Base-by-base conservation (phyloP, 768 basidiomycete species). In the Roridomyces roridus region DNA sequence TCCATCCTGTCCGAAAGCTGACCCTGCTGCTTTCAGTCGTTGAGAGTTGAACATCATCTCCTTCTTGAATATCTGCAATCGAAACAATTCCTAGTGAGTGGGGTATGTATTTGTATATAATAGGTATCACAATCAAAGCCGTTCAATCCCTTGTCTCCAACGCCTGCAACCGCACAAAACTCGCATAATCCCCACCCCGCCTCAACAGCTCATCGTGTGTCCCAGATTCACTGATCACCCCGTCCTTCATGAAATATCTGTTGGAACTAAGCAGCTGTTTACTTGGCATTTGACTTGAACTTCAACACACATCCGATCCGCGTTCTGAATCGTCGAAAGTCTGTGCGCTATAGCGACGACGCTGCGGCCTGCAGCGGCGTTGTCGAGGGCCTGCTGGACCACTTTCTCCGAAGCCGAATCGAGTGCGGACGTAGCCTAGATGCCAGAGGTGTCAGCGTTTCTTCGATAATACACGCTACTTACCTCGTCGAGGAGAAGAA, bases 341-440 rank as follows among this genome's bases (percentile, higher is more conserved):
- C 90, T 80, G 70, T 91, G 90, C 1, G 96, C 96, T 59, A 99
- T 96, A 14, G 96, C 91, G 52, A 96, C 89, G 5, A 94, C 97
- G 5, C 95, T 96, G 54, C 96, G 85, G 41, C 95, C 95, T 73
- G 85, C 90, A 4, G 94, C 88, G 6, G 96, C 96, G 65, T 85
- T 83, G 73, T 98, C 97, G 25, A 98, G 81, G 2, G 97, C 96
- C 11, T 85, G 88, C 65, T 98, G 96, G 7, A 99, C 97, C 43
- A 98, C 88, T 72, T 92, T 92, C 74, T 97, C 95, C 12, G 91
- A 93, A 64, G 86, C 87, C 3, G 91, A 92, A 69, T 96, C 95
- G 25, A 97, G 81, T 1, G 94, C 93, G 36, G 92, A 94, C 0
- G 93, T 95, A 6, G 92, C 92, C 74, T 80, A 6, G 20, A 11